A percentile compares a stretch with the other conserved stretches of the same genome.
Conservation (phyloP, 805 yeast genomes). For the Saturnispora sanitii region DNA sequence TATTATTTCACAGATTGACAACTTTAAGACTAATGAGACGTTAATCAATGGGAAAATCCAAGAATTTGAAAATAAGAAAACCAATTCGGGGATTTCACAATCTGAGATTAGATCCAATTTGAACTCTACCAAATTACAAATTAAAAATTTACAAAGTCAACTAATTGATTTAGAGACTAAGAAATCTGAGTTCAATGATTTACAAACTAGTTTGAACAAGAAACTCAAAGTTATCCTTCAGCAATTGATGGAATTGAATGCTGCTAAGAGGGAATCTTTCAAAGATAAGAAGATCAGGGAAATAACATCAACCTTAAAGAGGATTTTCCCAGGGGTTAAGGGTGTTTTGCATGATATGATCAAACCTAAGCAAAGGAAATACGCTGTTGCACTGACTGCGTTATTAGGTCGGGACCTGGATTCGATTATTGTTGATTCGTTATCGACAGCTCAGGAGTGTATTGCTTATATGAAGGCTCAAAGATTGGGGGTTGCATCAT, state of each 20-base stretch:
- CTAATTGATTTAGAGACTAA: constrained; percentile 24
- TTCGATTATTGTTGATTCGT: constrained; percentile 73
- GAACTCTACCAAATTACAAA: constrained; percentile 25
- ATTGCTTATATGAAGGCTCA: constrained; percentile 76
- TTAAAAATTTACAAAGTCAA: constrained; percentile 22
- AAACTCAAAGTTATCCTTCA: constrained; percentile 50
- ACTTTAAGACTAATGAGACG: constrained; percentile 28
- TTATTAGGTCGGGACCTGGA: constrained; percentile 73
- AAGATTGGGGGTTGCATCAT: constrained; percentile 74
- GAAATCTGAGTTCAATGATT: constrained; percentile 30
- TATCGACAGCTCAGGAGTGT: constrained; percentile 62
- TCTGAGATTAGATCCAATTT: constrained; percentile 21
- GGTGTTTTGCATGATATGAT: constrained; percentile 78
- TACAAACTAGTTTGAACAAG: constrained; percentile 54
- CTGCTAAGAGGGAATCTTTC: constrained; percentile 65
- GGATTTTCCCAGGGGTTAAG: constrained; percentile 74
- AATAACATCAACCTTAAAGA: constrained; percentile 56
- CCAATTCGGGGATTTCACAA: constrained; percentile 22
- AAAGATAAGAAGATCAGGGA: constrained; percentile 65
- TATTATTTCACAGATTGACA: constrained; percentile 25
- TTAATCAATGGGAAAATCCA: constrained; percentile 28
- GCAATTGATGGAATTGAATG: constrained; percentile 61
- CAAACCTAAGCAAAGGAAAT: constrained; percentile 63
- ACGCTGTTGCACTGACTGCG: constrained; percentile 64
- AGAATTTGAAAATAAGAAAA: constrained; percentile 26